Evolutionary conservation across 805 yeast species (phyloP).

Genomic region (Blastobotrys terrestris): DNA sequence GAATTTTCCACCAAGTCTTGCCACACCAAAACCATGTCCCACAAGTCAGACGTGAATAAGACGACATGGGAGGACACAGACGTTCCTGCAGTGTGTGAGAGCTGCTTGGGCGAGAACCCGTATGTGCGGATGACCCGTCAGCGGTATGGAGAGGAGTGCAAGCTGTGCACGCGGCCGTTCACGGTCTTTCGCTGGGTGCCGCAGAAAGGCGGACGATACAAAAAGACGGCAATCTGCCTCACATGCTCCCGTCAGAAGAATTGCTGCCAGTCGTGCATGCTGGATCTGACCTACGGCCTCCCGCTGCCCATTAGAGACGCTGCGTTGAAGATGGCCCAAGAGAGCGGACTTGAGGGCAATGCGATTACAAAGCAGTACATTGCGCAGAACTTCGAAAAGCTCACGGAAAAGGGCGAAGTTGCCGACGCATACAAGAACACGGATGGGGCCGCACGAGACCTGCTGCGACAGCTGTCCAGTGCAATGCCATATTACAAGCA

Average conservation of each 20-base stretch:
- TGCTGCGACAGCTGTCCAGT: slow-evolving; percentile 45
- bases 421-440: slow-evolving; percentile 16
- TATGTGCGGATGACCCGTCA: slow-evolving; percentile 69
- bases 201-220: slow-evolving; percentile 38
- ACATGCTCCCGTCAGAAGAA: slow-evolving; percentile 75
- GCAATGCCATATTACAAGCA: slow-evolving; percentile 27
- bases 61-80: slow-evolving; percentile 32
- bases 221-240: slow-evolving; percentile 65
- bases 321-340: slow-evolving; percentile 66
- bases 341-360: slow-evolving; percentile 33
- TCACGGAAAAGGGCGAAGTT: slow-evolving; percentile 23
- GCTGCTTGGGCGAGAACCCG: slow-evolving; percentile 63
- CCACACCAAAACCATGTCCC: slow-evolving; percentile 1
- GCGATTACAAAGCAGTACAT: slow-evolving; percentile 51
- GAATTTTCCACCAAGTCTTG: not conserved
- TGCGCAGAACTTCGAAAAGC: slow-evolving; percentile 43
- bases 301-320: slow-evolving; percentile 75
- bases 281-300: slow-evolving; percentile 77
- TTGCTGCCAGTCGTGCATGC: slow-evolving; percentile 84
- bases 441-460: slow-evolving; percentile 40
- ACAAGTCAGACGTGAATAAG: slow-evolving; percentile 28
- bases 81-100: slow-evolving; percentile 64
- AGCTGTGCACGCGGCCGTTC: slow-evolving; percentile 78
- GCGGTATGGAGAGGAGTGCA: slow-evolving; percentile 71
- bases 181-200: slow-evolving; percentile 73